phyloP scores from a whole-genome alignment of 1,139 yeast species.

The Entelexis paramagnoliae region DNA sequence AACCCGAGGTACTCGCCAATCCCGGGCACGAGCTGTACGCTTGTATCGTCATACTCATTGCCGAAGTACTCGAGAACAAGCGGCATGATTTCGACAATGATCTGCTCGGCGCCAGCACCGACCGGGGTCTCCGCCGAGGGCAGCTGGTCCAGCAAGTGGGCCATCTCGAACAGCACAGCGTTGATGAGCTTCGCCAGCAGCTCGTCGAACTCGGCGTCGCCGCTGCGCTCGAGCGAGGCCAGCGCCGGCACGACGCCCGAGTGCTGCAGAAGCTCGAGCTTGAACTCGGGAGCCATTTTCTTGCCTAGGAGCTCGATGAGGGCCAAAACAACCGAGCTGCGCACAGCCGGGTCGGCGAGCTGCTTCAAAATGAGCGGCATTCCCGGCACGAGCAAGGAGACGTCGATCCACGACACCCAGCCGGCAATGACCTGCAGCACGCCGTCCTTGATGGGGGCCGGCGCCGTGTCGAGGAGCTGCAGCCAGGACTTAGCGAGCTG shows the following conservation, averaged over 20 bases:
- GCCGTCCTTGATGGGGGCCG: conserved; percentile 41
- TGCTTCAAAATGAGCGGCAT: conserved; percentile 54
- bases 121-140: conserved; percentile 6
- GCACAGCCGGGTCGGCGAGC: conserved; percentile 40
- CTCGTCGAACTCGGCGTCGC: conserved; percentile 60
- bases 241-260: conserved; percentile 55
- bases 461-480: conserved; percentile 12
- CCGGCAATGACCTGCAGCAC: conserved; percentile 66
- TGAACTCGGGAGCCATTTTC: conserved; percentile 85
- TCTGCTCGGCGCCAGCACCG: conserved; percentile 35
- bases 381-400: conserved; percentile 60
- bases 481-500: conserved; percentile 11
- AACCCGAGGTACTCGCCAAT: conserved; percentile 61
- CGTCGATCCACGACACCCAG: conserved; percentile 93
- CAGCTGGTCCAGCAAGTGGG: conserved; percentile 28
- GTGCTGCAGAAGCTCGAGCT: conserved; percentile 62
- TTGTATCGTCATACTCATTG: conserved; percentile 82
- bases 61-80: conserved; percentile 57
- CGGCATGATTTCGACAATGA: conserved; percentile 61
- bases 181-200: conserved; percentile 64
- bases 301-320: conserved; percentile 74
- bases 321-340: conserved; percentile 14
- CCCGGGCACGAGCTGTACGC: conserved; percentile 72
- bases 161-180: conserved; percentile 64
- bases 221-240: conserved; percentile 17